These are phyloP conservation scores for Orychophragmus violaceus DNA, from an alignment of 345 rosid species.

Conservation along the genomic window DNA sequence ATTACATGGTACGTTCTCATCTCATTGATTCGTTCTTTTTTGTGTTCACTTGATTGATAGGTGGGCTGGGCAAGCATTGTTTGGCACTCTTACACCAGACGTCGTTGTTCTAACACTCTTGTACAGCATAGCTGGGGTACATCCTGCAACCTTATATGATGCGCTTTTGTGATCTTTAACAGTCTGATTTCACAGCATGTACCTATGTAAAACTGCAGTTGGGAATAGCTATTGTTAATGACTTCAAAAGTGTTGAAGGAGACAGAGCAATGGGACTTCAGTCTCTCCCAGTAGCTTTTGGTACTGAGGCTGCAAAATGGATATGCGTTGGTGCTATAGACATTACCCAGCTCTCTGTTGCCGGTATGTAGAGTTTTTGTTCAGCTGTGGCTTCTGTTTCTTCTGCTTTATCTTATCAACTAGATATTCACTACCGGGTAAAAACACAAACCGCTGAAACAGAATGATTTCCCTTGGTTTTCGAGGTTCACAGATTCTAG, in stretches of 20 bases:
- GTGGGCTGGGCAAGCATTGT: slow-evolving; percentile 99
- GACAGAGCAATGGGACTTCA: slow-evolving; percentile 93
- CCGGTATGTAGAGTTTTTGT: slow-evolving; percentile 47
- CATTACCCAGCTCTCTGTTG: slow-evolving; percentile 86
- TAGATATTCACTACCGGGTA: not conserved
- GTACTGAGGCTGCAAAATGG: slow-evolving; percentile 97
- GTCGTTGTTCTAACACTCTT: slow-evolving; percentile 86
- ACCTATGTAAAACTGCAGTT: slow-evolving; percentile 40
- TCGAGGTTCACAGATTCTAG: not conserved
- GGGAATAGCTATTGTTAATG: slow-evolving; percentile 94
- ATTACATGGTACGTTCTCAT: not conserved
- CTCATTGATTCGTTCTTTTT: not conserved
- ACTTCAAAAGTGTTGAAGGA: slow-evolving; percentile 97
- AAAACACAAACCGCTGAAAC: not conserved
- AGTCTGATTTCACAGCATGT: not conserved
- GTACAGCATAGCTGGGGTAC: slow-evolving; percentile 97
- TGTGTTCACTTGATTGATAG: slow-evolving; percentile 32
- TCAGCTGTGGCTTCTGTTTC: not conserved
- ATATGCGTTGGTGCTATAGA: slow-evolving; percentile 97
- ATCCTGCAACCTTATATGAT: not conserved
- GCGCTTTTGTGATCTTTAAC: not conserved
- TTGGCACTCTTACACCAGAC: slow-evolving; percentile 92
- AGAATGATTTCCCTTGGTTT: not conserved
- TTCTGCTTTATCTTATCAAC: not conserved
- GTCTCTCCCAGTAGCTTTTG: slow-evolving; percentile 98